A percentile compares a stretch with the other conserved stretches of the same genome.
phyloP scores from a whole-genome alignment of 805 yeast species.

The Priceomyces carsonii region DNA sequence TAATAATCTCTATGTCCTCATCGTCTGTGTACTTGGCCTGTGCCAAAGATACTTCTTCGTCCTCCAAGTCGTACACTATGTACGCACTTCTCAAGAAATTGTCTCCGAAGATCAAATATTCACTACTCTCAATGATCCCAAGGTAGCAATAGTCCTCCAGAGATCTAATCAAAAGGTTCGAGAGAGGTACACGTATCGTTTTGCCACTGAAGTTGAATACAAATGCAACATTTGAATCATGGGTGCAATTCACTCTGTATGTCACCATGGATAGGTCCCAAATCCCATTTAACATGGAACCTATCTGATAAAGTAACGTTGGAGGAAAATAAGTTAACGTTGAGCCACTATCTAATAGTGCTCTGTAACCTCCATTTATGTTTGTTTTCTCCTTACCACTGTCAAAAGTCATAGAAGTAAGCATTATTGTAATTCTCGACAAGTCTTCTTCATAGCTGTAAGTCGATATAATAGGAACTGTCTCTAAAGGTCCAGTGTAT shows the following conservation, averaged over 20 bases:
- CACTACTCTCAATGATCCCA: conserved; percentile 12
- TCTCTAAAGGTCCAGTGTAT: conserved; percentile 31
- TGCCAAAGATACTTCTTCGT: conserved; percentile 54
- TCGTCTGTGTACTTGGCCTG: conserved; percentile 25
- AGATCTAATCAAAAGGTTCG: conserved; percentile 22
- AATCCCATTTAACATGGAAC: conserved; percentile 37
- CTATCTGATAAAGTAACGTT: conserved; percentile 31
- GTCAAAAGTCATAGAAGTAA: conserved; percentile 36
- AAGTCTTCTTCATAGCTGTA: conserved; percentile 42
- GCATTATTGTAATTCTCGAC: conserved; percentile 47
- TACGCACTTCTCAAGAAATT: conserved; percentile 62
- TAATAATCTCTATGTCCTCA: conserved; percentile 47
- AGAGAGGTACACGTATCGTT: conserved; percentile 49
- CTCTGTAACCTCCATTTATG: conserved; percentile 18
- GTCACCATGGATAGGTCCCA: conserved; percentile 44
- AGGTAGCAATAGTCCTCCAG: conserved; percentile 19
- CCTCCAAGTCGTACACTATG: conserved; percentile 63
- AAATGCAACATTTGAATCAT: conserved; percentile 21
- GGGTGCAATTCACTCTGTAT: conserved; percentile 47
- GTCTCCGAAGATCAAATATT: conserved; percentile 56
- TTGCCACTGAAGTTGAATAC: conserved; percentile 60
- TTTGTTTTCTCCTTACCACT: conserved; percentile 12
- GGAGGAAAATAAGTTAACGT: conserved; percentile 45
- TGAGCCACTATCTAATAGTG: conserved; percentile 37
- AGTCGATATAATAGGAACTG: conserved; percentile 43